Conservation (phyloP, 2,329 filamentous ascomycete genomes). For the Clarireedia sp. region DNA sequence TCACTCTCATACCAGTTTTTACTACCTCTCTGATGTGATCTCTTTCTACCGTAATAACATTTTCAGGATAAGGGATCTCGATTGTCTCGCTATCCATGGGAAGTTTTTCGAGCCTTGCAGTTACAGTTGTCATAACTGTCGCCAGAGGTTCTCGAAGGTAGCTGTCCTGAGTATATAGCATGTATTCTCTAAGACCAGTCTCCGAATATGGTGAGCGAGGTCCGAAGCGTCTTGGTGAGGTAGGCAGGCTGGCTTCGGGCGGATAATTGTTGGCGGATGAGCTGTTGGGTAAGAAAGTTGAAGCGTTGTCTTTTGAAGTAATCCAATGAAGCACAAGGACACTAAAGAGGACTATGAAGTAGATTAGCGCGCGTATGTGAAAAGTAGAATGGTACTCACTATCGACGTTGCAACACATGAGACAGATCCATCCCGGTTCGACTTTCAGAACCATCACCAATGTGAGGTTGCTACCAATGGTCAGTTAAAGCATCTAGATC, state of each 20-base stretch:
- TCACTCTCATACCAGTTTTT: not conserved
- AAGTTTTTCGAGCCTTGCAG: not conserved
- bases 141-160: not conserved
- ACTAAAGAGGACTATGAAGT: conserved; percentile 45
- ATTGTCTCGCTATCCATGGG: not conserved
- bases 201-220: not conserved
- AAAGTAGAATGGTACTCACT: conserved; percentile 34
- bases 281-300: conserved; percentile 9
- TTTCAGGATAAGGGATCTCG: not conserved
- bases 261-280: not conserved
- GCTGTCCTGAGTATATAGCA: not conserved
- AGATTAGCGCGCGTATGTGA: not conserved
- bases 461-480: conserved; percentile 43
- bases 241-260: not conserved
- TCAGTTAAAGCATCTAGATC: not conserved
- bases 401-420: conserved; percentile 58
- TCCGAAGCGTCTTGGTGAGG: not conserved
- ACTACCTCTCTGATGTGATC: not conserved
- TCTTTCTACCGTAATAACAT: not conserved
- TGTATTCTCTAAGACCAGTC: not conserved
- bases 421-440: conserved; percentile 57
- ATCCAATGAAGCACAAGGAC: conserved; percentile 56
- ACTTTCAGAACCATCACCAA: conserved; percentile 51
- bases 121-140: not conserved
- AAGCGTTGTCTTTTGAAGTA: conserved; percentile 34